Conservation (phyloP, 805 yeast genomes). For the Candida taoyuanica region DNA sequence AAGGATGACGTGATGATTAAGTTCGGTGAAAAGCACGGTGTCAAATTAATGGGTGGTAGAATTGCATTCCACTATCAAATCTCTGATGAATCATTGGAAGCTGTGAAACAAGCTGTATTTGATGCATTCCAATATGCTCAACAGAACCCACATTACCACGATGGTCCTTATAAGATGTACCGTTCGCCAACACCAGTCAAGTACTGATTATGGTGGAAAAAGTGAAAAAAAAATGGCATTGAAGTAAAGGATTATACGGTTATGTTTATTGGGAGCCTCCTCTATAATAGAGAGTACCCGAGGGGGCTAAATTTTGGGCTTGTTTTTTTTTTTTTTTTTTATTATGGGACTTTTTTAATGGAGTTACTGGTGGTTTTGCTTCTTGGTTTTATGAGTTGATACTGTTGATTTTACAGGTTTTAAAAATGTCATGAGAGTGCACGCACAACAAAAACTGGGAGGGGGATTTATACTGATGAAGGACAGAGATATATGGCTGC, state of each 20-base stretch:
- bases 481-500: no score
- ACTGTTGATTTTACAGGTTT: no score
- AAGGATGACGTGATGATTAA: conserved; percentile 49
- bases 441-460: no score
- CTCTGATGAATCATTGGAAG: conserved; percentile 48
- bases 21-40: conserved; percentile 50
- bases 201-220: conserved; percentile 16
- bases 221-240: conserved; percentile 25
- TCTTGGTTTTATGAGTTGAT: no score
- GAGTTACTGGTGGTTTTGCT: no score
- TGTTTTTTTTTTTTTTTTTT: conserved; percentile 2
- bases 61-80: conserved; percentile 77
- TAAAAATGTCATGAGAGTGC: no score
- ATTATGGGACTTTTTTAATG: conserved; percentile 7
- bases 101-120: conserved; percentile 49
- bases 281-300: background rate
- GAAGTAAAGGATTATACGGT: conserved; percentile 3
- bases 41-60: conserved; percentile 68
- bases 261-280: background rate
- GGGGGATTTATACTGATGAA: no score
- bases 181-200: conserved; percentile 35
- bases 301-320: background rate
- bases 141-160: conserved; percentile 45
- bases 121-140: conserved; percentile 55
- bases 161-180: conserved; percentile 45